Base-by-base conservation (phyloP, 2,329 filamentous ascomycete species). In the Colletotrichum graminicola region DNA sequence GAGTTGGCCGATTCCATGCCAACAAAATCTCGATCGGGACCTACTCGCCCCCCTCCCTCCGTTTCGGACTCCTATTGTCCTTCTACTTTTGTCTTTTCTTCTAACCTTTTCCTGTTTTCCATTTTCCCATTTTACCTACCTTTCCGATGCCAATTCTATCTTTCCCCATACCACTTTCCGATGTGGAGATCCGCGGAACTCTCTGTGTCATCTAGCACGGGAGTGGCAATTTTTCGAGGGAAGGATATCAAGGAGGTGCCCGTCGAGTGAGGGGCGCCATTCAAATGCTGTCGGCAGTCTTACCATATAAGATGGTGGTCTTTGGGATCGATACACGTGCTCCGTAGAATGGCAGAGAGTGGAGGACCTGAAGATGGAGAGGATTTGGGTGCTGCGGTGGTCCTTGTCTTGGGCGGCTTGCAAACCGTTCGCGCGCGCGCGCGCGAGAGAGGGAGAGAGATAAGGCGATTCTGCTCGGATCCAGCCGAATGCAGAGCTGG, bases 121-220 rank as follows among this genome's bases (percentile, higher is more conserved):
- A 16, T 32, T n/a, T 5, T 21, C n/a, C 32, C 21, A 16, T 56
- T 43, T 14, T 39, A 39, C 21, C 36, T 23, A 18, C 21, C 55
- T 57, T 57, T 39, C 55, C 18, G 36, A 29, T 57, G 55, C 7
- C n/a, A 26, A 57, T 29, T n/a, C n/a, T 7, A 3, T 32, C 32
- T 45, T 47, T 36, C 29, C 43, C 41, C 57, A 61, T 61, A 3
- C 12, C 57, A 34, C 41, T 61, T 61, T 61, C 29, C 57, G 36
- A 57, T 41, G 16, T 14, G n/a, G 55, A 36, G 55, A 26, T 41
- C 18, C 41, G 55, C 55, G 6, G 6, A 26, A 41, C 34, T n/a
- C 34, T n/a, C 21, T 8, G 54, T 23, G 52, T 36, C 11, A 10
- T 36, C 16, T 26, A 34, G 39, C 29, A n/a, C 47, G 18, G 39